Conservation (phyloP, 2,329 filamentous ascomycete genomes). For the Diaporthe sp. region DNA sequence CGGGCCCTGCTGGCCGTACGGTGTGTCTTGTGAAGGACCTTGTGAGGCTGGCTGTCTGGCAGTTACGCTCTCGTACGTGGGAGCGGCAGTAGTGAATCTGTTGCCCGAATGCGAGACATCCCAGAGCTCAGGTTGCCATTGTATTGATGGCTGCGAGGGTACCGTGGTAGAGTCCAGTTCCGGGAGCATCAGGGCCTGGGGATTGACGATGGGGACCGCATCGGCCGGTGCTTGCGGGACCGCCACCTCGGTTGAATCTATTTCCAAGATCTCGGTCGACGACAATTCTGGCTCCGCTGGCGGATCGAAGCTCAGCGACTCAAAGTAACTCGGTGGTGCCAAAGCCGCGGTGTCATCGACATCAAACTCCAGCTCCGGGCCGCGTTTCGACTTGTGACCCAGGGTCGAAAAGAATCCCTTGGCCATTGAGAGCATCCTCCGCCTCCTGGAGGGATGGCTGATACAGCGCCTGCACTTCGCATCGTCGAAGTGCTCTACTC, state of each 20-base stretch:
- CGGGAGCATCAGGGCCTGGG: conserved; percentile 47
- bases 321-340: conserved; percentile 60
- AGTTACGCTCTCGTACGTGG: conserved; percentile 25
- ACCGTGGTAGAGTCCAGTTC: conserved; percentile 49
- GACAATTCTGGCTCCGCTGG: conserved; percentile 57
- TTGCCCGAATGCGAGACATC: conserved; percentile 38
- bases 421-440: conserved; percentile 64
- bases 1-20: conserved; percentile 39
- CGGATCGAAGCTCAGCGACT: conserved; percentile 53
- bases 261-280: conserved; percentile 64
- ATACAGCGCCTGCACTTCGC: conserved; percentile 63
- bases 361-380: conserved; percentile 45
- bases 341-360: conserved; percentile 46
- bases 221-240: conserved; percentile 42
- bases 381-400: conserved; percentile 60
- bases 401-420: conserved; percentile 67
- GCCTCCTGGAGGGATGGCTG: conserved; percentile 64
- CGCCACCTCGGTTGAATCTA: conserved; percentile 61
- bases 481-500: conserved; percentile 65
- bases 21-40: background rate
- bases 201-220: conserved; percentile 45
- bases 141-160: conserved; percentile 41
- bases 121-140: conserved; percentile 45
- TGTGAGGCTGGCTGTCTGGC: conserved; percentile 1
- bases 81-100: conserved; percentile 2